Percentiles rank a stretch among this genome's conserved stretches.
phyloP scores from a whole-genome alignment of 495 filamentous ascomycete genomes.

The Penicillium argentinense region DNA sequence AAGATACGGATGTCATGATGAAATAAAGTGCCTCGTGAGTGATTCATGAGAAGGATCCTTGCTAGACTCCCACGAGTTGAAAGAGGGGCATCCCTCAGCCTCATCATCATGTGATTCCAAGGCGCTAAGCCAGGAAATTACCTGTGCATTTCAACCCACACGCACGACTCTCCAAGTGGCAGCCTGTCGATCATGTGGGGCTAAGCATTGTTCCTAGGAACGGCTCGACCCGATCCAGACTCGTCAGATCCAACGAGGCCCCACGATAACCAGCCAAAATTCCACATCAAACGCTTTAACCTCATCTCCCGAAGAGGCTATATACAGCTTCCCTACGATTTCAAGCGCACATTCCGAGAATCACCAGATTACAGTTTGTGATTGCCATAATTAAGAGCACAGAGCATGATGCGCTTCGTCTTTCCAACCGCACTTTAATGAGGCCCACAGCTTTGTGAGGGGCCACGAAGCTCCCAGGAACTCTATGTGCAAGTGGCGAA shows the following conservation, averaged over 20 bases:
- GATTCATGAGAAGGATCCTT: background rate
- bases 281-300: background rate
- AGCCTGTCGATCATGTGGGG: background rate
- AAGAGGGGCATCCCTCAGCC: too few species aligned
- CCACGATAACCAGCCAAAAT: background rate
- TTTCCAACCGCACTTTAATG: background rate
- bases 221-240: background rate
- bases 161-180: background rate
- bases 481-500: too few species aligned
- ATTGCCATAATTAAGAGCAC: background rate
- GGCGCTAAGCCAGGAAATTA: too few species aligned
- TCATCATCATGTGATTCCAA: too few species aligned
- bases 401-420: background rate
- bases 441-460: background rate
- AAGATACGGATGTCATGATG: background rate
- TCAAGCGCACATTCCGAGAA: background rate
- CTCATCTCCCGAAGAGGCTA: background rate
- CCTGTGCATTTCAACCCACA: too few species aligned
- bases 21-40: background rate
- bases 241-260: background rate
- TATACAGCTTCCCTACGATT: background rate
- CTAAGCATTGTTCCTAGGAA: background rate
- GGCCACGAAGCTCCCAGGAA: background rate
- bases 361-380: background rate
- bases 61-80: too few species aligned